These are phyloP conservation scores for Wallacemonas sp. DNA, from an alignment of 208 protist species.

Conservation along the genomic window DNA sequence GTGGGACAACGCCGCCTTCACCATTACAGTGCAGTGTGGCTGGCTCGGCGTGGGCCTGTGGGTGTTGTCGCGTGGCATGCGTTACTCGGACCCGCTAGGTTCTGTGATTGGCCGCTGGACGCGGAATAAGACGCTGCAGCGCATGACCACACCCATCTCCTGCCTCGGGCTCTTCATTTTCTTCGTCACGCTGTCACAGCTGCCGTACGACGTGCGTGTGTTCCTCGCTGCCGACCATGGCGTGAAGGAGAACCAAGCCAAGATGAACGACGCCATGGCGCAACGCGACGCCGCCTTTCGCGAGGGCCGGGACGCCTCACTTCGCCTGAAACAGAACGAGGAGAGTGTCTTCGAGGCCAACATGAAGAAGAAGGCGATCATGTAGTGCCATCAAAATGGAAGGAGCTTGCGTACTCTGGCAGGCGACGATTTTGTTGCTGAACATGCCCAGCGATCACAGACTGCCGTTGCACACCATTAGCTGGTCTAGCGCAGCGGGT, in stretches of 20 bases:
- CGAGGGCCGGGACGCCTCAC: conserved; percentile 30
- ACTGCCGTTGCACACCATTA: too few relatives aligned
- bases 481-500: too few relatives aligned
- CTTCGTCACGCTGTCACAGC: conserved; percentile 34
- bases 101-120: conserved; percentile 55
- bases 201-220: conserved; percentile 52
- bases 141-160: conserved; percentile 61
- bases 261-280: conserved; percentile 37
- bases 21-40: conserved; percentile 49
- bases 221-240: conserved; percentile 22
- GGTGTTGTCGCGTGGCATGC: conserved; percentile 57
- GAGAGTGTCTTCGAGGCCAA: conserved; percentile 10
- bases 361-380: conserved; percentile 2
- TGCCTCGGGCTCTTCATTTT: conserved; percentile 51
- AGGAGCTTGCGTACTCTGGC: not conserved
- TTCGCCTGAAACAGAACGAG: conserved; percentile 23
- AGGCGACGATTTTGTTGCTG: not conserved
- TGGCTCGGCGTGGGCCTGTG: conserved; percentile 66
- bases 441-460: too few relatives aligned
- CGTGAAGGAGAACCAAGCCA: conserved; percentile 23
- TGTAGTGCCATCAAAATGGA: too few relatives aligned
- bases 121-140: conserved; percentile 33
- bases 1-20: conserved; percentile 33
- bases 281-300: conserved; percentile 28
- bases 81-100: conserved; percentile 70